Percentiles rank a stretch among this genome's conserved stretches.
phyloP scores from a whole-genome alignment of 108 stramenopile species.

The Parietichytrium sp. region DNA sequence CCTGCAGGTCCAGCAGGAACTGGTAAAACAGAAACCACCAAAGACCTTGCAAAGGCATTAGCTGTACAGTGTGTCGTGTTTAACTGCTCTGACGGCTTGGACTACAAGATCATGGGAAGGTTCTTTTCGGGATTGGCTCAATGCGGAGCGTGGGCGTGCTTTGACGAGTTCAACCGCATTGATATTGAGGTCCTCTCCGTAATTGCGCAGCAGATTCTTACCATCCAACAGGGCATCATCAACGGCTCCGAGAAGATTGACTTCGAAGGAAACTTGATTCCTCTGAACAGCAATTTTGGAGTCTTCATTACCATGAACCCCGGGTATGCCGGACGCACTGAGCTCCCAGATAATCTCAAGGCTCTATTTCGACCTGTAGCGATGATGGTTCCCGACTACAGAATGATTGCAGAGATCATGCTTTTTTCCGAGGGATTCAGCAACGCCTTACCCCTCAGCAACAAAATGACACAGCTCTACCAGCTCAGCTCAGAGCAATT shows the following conservation, averaged over 20 bases:
- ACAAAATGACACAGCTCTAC: slow-evolving; percentile 71
- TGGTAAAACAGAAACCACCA: slow-evolving; percentile 67
- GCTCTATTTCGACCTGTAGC: slow-evolving; percentile 65
- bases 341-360: slow-evolving; percentile 66
- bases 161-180: slow-evolving; percentile 68
- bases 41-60: slow-evolving; percentile 67
- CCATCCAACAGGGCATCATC: slow-evolving; percentile 65
- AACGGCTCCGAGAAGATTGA: slow-evolving; percentile 52
- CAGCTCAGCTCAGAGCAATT: slow-evolving; percentile 68
- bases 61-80: slow-evolving; percentile 69
- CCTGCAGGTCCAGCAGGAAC: slow-evolving; percentile 63
- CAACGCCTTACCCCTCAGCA: slow-evolving; percentile 63
- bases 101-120: slow-evolving; percentile 67
- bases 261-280: slow-evolving; percentile 66
- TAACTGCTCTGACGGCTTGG: slow-evolving; percentile 70
- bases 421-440: slow-evolving; percentile 64
- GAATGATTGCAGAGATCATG: slow-evolving; percentile 65
- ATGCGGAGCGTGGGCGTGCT: slow-evolving; percentile 65
- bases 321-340: slow-evolving; percentile 57
- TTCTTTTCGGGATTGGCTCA: slow-evolving; percentile 68
- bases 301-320: slow-evolving; percentile 72
- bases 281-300: slow-evolving; percentile 57
- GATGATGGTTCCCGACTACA: slow-evolving; percentile 68
- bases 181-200: slow-evolving; percentile 67
- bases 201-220: slow-evolving; percentile 70